Base-by-base conservation (phyloP, 2,329 filamentous ascomycete genomes). In the Achaetomium macrosporum region DNA sequence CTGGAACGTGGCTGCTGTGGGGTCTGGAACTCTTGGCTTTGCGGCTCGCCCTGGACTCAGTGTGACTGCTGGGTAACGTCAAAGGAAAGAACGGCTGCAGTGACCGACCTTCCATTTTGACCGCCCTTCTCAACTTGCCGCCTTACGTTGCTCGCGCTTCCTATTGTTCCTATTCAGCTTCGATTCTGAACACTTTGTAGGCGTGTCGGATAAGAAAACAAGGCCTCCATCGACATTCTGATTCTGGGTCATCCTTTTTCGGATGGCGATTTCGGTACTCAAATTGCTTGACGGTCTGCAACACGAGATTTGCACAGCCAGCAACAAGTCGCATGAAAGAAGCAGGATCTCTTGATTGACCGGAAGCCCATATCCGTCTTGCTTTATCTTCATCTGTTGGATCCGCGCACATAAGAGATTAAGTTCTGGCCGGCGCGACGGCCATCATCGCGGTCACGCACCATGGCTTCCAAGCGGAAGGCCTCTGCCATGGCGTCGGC, bases 381-480 rank as follows among this genome's bases (percentile, higher is more conserved):
- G 7, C 25, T 7, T 25, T 25, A 25, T 4, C 25, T 25, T 25
- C 25, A 25, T 25, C 25, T 25, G 30, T 29, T 25, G 35, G 40
- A 29, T 12, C 25, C 30, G 20, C 17, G 3, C 25, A 45, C 16
- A 44, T 39, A 16, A 36, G 31, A 39, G 9, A 8, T 33, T 31
- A n/a, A 37, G 33, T 25, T 7, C 25, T 25, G 25, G 25, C 25
- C 4, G 4, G 25, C 25, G 25, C 7, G 4, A 25, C 25, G 36
- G 15, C 39, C 13, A 19, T 10, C 10, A n/a, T 12, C 30, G 25
- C 50, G 9, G 15, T 13, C 25, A 19, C 53, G 6, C 55, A 42
- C 44, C 54, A 97, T 97, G 92, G 86, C 92, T n/a, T 84, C 90
- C 50, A 97, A 97, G 73, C 84, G 92, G 65, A 96, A 96, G 71